A percentile compares a stretch with the other conserved stretches of the same genome.
phyloP scores from a whole-genome alignment of 805 yeast species.

The Zygoascus tannicola region DNA sequence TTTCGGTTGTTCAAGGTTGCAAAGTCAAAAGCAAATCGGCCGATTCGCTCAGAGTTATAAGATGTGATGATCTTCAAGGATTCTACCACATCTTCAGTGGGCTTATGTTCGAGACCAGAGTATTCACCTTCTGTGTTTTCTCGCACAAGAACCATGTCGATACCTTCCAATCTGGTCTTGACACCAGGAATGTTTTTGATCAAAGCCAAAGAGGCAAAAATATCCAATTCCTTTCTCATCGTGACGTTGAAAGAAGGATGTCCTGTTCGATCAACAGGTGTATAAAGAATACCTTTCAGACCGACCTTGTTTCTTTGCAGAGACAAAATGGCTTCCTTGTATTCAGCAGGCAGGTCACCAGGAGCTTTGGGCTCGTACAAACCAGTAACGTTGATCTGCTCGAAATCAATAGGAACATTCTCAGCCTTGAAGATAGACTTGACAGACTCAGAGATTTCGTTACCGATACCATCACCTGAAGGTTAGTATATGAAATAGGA shows the following conservation, averaged over 20 bases:
- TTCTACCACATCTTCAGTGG: slow-evolving; percentile 97
- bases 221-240: slow-evolving; percentile 89
- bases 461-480: slow-evolving; percentile 92
- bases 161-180: slow-evolving; percentile 75
- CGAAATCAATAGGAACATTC: slow-evolving; percentile 91
- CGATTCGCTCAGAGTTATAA: slow-evolving; percentile 92
- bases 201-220: slow-evolving; percentile 89
- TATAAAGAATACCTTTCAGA: slow-evolving; percentile 89
- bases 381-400: slow-evolving; percentile 54
- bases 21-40: slow-evolving; percentile 93
- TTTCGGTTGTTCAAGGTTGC: slow-evolving; percentile 88
- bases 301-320: slow-evolving; percentile 95
- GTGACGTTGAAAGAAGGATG: slow-evolving; percentile 90
- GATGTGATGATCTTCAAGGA: slow-evolving; percentile 91
- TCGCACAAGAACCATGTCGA: slow-evolving; percentile 91
- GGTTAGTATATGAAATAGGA: slow-evolving; percentile 5
- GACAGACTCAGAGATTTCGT: slow-evolving; percentile 90
- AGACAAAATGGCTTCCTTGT: slow-evolving; percentile 79
- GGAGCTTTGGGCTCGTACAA: slow-evolving; percentile 26
- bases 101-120: slow-evolving; percentile 96
- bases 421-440: slow-evolving; percentile 79
- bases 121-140: slow-evolving; percentile 99
- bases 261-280: slow-evolving; percentile 72
- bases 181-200: slow-evolving; percentile 94
- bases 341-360: slow-evolving; percentile 44